These are phyloP conservation scores for Chaetomium fimeti DNA, from an alignment of 495 filamentous ascomycete species.

Conservation along the genomic window DNA sequence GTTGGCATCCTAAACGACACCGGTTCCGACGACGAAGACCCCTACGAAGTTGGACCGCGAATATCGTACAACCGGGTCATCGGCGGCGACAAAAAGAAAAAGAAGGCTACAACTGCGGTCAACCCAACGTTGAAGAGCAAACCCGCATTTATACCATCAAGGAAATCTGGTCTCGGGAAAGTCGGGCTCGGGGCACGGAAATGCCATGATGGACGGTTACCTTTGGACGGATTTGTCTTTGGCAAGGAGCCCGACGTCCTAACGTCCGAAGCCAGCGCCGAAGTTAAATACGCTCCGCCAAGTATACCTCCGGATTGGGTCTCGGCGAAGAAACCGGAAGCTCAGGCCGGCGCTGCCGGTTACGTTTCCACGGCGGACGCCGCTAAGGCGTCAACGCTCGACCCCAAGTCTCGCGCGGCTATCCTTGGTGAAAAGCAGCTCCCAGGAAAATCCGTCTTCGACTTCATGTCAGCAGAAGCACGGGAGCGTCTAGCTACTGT, in stretches of 20 bases:
- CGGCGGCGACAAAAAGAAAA: constrained; percentile 83
- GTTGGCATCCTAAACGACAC: constrained; percentile 91
- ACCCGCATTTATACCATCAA: constrained; percentile 71
- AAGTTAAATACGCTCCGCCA: constrained; percentile 71
- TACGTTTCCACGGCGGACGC: constrained; percentile 73
- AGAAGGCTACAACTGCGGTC: constrained; percentile 53
- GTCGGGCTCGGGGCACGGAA: constrained; percentile 61
- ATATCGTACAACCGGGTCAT: constrained; percentile 87
- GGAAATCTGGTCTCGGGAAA: constrained; percentile 61
- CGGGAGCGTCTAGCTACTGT: constrained; percentile 72
- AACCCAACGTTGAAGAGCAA: constrained; percentile 68
- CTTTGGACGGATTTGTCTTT: constrained; percentile 81
- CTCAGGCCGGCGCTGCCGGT: constrained; percentile 35
- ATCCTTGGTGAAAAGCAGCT: constrained; percentile 79
- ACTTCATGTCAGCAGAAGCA: constrained; percentile 80
- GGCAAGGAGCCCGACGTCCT: constrained; percentile 56
- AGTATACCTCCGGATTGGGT: constrained; percentile 75
- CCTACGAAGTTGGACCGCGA: constrained; percentile 85
- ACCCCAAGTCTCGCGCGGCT: constrained; percentile 76
- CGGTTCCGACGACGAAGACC: constrained; percentile 96
- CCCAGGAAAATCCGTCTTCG: constrained; percentile 92
- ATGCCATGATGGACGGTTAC: constrained; percentile 86
- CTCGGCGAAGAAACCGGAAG: constrained; percentile 56
- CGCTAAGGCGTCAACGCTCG: constrained; percentile 70
- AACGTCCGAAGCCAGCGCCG: constrained; percentile 51